Base-by-base conservation (phyloP, 192 early-diverging fungal species). In the Linnemannia zychae region DNA sequence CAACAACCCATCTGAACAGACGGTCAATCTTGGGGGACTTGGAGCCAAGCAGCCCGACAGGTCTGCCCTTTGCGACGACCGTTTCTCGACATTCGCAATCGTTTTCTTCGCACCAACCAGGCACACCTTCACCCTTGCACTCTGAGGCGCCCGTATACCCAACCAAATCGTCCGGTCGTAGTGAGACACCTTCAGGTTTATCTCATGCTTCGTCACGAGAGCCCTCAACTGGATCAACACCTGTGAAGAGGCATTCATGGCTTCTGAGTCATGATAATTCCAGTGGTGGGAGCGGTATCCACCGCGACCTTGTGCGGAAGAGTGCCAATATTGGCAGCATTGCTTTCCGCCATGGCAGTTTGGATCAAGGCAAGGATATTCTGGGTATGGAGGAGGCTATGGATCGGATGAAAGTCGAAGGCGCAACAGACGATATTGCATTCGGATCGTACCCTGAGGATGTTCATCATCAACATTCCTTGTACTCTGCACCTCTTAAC, bases 381-480 rank as follows among this genome's bases (percentile, higher is more conserved):
- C 24, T 85, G 31, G 83, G 74, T 34, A 76, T 85, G 78, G 83
- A 85, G 50, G 77, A 79, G 18, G 77, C 83, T 0, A 72, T 85
- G 74, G 83, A 46, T n/a, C 53, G 60, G 34, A 50, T 85, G 57
- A 37, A 44, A 11, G 60, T 76, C 7, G 47, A 63, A 31, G 67
- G 52, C 3, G 44, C 77, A 6, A 33, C 24, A 17, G 83, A 72
- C 15, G 83, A 73, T 17, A 79, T 85, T 6, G 78, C 83, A 3
- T 85, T 48, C 60, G 83, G 83, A 36, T 85, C 83, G 1, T 85
- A 72, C 68, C 83, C 83, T 3, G 83, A 85, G 70, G 83, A 85
- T 73, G 34, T 79, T 7, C 83, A 85, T 40, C 83, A 85, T 34
- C 83, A 85, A 49, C 83, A 85, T n/a, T 85, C 83, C 0, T 17